Conservation (phyloP, 2,329 filamentous ascomycete species). For the Thelonectria discophora region DNA sequence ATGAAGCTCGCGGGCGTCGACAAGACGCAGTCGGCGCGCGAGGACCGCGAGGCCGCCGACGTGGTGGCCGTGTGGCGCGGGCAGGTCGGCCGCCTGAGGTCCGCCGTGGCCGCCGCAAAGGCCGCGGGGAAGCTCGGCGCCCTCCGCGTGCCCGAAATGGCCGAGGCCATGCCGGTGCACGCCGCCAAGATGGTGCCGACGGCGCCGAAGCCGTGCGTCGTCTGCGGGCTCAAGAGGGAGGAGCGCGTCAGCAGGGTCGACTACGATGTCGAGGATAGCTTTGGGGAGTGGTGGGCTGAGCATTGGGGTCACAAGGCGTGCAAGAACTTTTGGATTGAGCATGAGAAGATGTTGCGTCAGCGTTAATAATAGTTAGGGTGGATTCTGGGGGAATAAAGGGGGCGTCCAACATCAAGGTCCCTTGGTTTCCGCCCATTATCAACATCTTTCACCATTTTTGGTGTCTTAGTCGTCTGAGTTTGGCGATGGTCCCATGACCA, state of each 20-base stretch:
- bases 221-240: constrained; percentile 89
- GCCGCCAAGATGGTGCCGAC: constrained; percentile 77
- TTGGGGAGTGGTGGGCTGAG: constrained; percentile 96
- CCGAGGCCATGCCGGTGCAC: constrained; percentile 73
- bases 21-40: constrained; percentile 80
- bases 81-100: constrained; percentile 77
- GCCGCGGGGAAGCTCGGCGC: constrained; percentile 59
- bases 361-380: constrained; percentile 55
- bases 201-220: constrained; percentile 77
- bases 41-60: constrained; percentile 86
- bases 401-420: too few relatives aligned
- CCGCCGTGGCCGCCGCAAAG: constrained; percentile 74
- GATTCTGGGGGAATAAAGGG: not conserved
- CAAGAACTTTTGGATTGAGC: constrained; percentile 84
- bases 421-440: too few relatives aligned
- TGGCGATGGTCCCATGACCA: too few relatives aligned
- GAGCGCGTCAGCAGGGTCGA: constrained; percentile 83
- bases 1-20: constrained; percentile 94
- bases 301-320: constrained; percentile 86
- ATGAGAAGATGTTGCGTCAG: constrained; percentile 75
- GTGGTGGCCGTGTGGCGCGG: constrained; percentile 78
- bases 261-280: constrained; percentile 82
- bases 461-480: too few relatives aligned
- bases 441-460: too few relatives aligned
- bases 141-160: constrained; percentile 74